Evolutionary conservation across 179 eudicot species (phyloP), one percentile per base, ranked within the genome.

Genomic region (Silene noctiflora): DNA sequence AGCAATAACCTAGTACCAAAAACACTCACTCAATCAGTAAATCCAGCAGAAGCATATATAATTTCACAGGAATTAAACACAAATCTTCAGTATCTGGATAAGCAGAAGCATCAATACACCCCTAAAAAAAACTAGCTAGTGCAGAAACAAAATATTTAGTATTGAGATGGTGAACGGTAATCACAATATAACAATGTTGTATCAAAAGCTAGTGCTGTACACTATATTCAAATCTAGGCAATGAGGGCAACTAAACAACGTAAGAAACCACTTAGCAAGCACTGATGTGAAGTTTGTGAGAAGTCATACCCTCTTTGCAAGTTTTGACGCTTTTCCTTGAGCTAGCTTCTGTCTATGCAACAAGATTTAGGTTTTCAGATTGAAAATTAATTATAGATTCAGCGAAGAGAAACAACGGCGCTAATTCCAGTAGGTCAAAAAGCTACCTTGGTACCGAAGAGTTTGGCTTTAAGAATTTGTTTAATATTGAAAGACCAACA

Each of bases 401-500:
- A 29, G 17, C 65, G 35, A 77, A 75, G 14, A 70, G 59, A 48
- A 35, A 73, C n/a, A 67, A 61, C 69, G 25, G 71, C 10, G 17
- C 16, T 19, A 6, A 59, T 63, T 33, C 79, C 31, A 84, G 20
- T 81, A 77, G 69, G 62, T 77, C 65, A 60, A 64, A 73, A 73
- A 66, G 72, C 55, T 90, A 95, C 99, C 98, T 91, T 74, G 82
- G 70, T 31, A 48, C 35, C 27, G 84, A 80, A 69, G 91, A 87
- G 29, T 86, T 83, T 80, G 98, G 94, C 81, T 84, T 51, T 77
- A 95, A 83, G 87, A 95, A 95, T 72, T 85, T 88, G 71, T 87
- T 85, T 78, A 95, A 80, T 77, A 93, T 86, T 56, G 99, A 95
- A 78, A 95, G 98, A 27, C 99, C 99, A 80, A 86, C 94, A 79